Evolutionary conservation across 2,329 filamentous ascomycete species (phyloP), one percentile per base, ranked within the genome.

Genomic region (Rutstroemia sp.): DNA sequence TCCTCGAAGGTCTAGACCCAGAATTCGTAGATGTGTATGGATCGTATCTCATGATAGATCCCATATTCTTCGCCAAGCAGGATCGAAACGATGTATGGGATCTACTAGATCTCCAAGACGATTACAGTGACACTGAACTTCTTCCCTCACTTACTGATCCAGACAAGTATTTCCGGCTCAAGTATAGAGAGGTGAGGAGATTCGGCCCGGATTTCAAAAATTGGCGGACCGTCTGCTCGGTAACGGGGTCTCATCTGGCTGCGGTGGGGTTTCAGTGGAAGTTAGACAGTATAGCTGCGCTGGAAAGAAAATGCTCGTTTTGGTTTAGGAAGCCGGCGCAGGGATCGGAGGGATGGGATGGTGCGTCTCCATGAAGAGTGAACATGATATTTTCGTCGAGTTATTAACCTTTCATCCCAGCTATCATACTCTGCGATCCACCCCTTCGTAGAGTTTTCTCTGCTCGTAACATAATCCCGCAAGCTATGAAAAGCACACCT

Each of bases 181-280:
- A 57, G 41, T 59, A 57, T 55, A 39, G 55, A n/a, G 57, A 59
- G 45, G 39, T 59, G 30, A 48, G 47, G 34, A 27, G 54, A 34
- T 54, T 59, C 38, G 49, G 41, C 12, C 7, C 51, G 12, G 51
- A 53, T n/a, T 53, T 37, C 27, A 47, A 47, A 25, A 30, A 56
- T 25, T 58, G 57, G 53, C 53, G 53, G 7, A 56, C 37, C 8
- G 34, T 49, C 16, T 58, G 53, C 44, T 53, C 42, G 4, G 19
- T 38, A 5, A 58, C 48, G 5, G 57, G 54, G 12, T 51, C 53
- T 0, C 54, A 58, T 58, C 9, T 57, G 17, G 19, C 53, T 2
- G 57, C 53, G 23, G 52, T 58, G n/a, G 41, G 51, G 6, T 53
- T 53, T n/a, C 9, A 25, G 16, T 46, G 42, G n/a, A 54, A 37